phyloP scores from a whole-genome alignment of 2,329 filamentous ascomycete genomes.

The Colletotrichum sp. region DNA sequence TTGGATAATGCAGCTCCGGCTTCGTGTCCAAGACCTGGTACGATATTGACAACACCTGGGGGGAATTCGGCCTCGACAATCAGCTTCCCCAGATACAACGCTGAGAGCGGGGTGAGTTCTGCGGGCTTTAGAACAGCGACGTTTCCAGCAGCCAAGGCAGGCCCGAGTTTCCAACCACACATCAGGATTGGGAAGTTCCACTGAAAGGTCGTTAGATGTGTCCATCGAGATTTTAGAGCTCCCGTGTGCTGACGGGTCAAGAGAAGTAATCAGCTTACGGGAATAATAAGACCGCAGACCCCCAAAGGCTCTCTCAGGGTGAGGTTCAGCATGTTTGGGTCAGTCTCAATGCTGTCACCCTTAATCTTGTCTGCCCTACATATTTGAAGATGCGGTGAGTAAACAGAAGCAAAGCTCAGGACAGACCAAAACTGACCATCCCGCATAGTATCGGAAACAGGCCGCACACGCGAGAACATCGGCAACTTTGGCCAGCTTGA shows the following conservation, averaged over 20 bases:
- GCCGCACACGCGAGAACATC: background rate
- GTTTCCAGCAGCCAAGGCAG: background rate
- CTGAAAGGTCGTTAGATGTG: background rate
- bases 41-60: background rate
- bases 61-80: background rate
- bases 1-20: background rate
- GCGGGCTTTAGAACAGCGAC: background rate
- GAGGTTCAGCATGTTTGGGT: background rate
- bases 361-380: background rate
- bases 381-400: background rate
- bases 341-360: background rate
- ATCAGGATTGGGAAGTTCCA: background rate
- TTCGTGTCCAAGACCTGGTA: background rate
- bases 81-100: background rate
- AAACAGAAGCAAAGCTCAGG: background rate
- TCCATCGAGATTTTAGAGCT: background rate
- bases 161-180: background rate
- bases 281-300: background rate
- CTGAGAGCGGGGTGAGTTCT: background rate
- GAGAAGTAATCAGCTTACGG: background rate
- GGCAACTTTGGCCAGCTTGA: background rate
- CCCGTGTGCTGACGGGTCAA: background rate
- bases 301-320: background rate
- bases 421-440: background rate
- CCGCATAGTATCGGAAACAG: background rate